These are phyloP conservation scores for Garcia nutans DNA, from an alignment of 345 rosid genomes.

Conservation along the genomic window DNA sequence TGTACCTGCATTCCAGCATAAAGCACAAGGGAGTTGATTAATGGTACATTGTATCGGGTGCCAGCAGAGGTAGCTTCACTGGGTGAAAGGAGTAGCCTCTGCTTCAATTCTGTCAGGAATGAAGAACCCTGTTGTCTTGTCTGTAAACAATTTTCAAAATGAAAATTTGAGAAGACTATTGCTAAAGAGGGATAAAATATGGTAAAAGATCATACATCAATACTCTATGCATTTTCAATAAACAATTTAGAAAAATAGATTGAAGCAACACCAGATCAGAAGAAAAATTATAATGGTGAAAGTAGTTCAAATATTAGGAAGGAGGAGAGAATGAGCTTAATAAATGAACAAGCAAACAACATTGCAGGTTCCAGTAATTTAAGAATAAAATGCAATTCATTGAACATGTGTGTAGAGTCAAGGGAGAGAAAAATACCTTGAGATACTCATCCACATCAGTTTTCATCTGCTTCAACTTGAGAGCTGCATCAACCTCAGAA, in stretches of 20 bases:
- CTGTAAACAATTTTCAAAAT: constrained; percentile 37
- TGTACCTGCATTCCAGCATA: constrained; percentile 98
- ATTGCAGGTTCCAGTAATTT: neutral
- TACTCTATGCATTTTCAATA: neutral
- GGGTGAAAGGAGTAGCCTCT: constrained; percentile 66
- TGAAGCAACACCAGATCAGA: neutral
- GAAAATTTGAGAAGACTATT: neutral
- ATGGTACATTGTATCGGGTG: constrained; percentile 78
- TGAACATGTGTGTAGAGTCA: neutral
- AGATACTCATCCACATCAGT: constrained; percentile 92
- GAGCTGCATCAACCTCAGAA: constrained; percentile 88
- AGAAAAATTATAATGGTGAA: neutral
- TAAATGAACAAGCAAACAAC: neutral
- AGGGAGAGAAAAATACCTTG: constrained; percentile 37
- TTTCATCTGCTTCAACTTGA: constrained; percentile 78
- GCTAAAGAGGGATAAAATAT: neutral
- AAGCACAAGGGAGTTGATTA: constrained; percentile 95
- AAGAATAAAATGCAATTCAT: neutral
- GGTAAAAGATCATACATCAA: neutral
- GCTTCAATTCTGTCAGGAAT: constrained; percentile 77
- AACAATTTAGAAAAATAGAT: neutral
- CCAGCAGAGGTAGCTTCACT: constrained; percentile 84
- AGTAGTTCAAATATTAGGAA: neutral
- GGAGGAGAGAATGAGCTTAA: neutral
- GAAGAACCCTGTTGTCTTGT: constrained; percentile 69